Conservation (phyloP, 257 asterid genomes). For the Nicotiana obtusifolia region DNA sequence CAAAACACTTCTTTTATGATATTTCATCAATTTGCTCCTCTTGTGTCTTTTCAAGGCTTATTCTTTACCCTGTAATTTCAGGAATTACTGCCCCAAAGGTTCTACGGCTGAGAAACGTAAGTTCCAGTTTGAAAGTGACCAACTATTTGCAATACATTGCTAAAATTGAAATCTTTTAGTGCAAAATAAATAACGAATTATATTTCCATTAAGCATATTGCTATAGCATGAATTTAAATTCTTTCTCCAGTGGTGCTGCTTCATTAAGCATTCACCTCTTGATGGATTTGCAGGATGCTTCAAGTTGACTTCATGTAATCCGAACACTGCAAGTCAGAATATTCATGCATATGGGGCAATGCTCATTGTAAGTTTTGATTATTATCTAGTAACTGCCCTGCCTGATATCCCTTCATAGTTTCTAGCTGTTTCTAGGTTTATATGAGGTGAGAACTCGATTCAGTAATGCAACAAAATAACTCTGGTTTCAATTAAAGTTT, state of each 20-base stretch:
- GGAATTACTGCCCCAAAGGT: slow-evolving; percentile 42
- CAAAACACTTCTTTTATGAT: neutral
- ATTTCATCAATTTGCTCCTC: neutral
- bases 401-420: neutral
- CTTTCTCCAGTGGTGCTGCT: slow-evolving; percentile 8
- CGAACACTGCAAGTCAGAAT: slow-evolving; percentile 47
- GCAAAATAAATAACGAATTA: neutral
- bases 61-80: slow-evolving; percentile 18
- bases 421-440: slow-evolving; percentile 5
- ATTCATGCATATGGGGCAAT: slow-evolving; percentile 60
- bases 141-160: neutral
- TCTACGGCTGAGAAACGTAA: slow-evolving; percentile 39
- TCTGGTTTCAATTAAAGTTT: neutral
- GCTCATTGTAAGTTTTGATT: slow-evolving; percentile 14
- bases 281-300: slow-evolving; percentile 22
- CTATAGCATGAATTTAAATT: neutral
- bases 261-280: neutral
- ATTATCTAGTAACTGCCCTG: neutral
- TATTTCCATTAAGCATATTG: slow-evolving; percentile 7
- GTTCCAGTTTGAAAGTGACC: slow-evolving; percentile 15
- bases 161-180: neutral
- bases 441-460: neutral
- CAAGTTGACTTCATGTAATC: slow-evolving; percentile 51
- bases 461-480: neutral
- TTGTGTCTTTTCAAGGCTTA: neutral